Percentiles rank a stretch among this genome's conserved stretches.
Evolutionary conservation across 2,329 filamentous ascomycete species (phyloP).

Genomic region (Fusarium multiceps): DNA sequence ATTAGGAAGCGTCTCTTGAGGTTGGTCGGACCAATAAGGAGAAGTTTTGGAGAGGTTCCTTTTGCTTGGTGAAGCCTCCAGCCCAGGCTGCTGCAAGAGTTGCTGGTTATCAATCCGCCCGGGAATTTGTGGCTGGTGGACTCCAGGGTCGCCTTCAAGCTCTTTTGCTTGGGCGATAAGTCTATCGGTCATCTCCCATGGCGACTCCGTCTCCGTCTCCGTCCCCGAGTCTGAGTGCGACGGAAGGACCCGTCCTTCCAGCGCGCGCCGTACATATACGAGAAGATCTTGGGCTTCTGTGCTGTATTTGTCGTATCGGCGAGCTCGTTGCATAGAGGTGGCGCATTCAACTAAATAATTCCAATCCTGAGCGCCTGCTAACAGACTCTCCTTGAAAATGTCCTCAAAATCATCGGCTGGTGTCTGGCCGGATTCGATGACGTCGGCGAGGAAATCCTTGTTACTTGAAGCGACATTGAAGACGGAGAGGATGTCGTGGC

Average conservation of each 20-base stretch:
- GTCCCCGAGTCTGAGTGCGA: conserved; percentile 1
- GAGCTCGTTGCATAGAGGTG: conserved; percentile 41
- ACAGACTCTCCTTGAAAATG: conserved; percentile 49
- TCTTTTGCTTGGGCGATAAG: conserved; percentile 49
- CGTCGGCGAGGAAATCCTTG: conserved; percentile 48
- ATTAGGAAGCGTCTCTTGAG: conserved; percentile 21
- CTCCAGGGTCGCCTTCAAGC: conserved; percentile 42
- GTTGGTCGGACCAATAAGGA: conserved; percentile 47
- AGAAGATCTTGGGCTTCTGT: conserved; percentile 52
- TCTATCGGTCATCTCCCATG: conserved; percentile 52
- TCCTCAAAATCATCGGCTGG: conserved; percentile 48
- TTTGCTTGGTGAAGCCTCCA: conserved; percentile 12
- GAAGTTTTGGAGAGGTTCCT: conserved; percentile 37
- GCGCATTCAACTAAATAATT: conserved; percentile 51
- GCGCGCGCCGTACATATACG: conserved; percentile 47
- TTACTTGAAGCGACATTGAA: conserved; percentile 51
- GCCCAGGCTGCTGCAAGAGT: conserved; percentile 13
- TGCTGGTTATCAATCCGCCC: conserved; percentile 5
- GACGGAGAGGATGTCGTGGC: conserved; percentile 44
- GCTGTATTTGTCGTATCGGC: conserved; percentile 19
- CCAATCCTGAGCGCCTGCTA: conserved; percentile 52
- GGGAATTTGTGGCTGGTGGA: conserved; percentile 24
- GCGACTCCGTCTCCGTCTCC: conserved; percentile 20
- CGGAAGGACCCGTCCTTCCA: conserved; percentile 22
- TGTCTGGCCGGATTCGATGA: conserved; percentile 46